Evolutionary conservation across 495 filamentous ascomycete genomes (phyloP), one percentile per base, ranked within the genome.

Genomic region (Penicillium odoratum): DNA sequence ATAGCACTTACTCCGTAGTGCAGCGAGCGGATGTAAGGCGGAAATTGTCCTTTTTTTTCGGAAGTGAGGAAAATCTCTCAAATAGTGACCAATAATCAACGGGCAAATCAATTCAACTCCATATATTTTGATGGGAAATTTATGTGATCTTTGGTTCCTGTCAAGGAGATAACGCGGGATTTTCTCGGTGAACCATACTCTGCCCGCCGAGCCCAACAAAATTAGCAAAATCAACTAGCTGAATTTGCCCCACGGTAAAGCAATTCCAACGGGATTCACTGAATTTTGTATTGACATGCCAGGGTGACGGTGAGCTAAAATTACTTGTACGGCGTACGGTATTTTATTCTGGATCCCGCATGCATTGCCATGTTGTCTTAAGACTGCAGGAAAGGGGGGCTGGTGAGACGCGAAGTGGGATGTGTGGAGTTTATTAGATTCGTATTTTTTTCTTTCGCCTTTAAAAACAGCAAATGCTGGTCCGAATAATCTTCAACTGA

Each of bases 321-420:
- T 48, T 31, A 16, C 26, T 15, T 11, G 8, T 43, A 18, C 43
- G 25, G 26, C 4, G 7, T 16, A n/a, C 7, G 26, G 26, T 53
- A 40, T 42, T 53, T 53, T 50, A 40, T 51, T 40, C 48, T 9
- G 48, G 7, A 2, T 30, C 38, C 38, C 38, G 48, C 18, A 51
- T 36, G 15, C 16, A 13, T 40, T 51, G 31, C 8, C 31, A 18
- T 16, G 13, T 46, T 4, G 9, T 13, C 43, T 18, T 28, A 48
- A 48, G 46, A 5, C 46, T 29, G 38, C 38, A 40, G 38, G 15
- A 40, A 36, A 30, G 8, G 25, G n/a, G n/a, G 30, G 15, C n/a
- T 55, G 60, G 52, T 62, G 60, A 51, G 60, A 34, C 47, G 28
- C 55, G 31, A 62, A 58, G 60, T 62, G 60, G 60, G 60, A 62